These are phyloP conservation scores for Colletotrichum truncatum DNA, from an alignment of 2,329 filamentous ascomycete species.

Conservation along the genomic window DNA sequence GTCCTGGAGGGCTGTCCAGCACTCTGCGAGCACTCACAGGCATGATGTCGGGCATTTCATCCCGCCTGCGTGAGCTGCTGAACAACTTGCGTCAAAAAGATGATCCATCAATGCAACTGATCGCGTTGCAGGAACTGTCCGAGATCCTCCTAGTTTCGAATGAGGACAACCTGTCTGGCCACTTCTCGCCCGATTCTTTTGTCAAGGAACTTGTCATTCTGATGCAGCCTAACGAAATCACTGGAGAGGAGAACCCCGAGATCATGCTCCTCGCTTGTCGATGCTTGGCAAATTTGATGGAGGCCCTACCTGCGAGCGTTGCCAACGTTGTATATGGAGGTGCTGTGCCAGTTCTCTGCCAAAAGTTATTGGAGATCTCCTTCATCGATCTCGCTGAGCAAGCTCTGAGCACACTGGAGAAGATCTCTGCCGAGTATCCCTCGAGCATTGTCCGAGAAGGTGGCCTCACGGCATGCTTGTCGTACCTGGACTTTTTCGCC, in stretches of 20 bases:
- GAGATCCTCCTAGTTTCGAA: constrained; percentile 94
- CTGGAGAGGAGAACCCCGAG: constrained; percentile 89
- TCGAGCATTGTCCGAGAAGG: constrained; percentile 95
- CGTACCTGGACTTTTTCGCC: constrained; percentile 96
- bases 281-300: constrained; percentile 97
- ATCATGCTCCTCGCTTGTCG: constrained; percentile 97
- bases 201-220: constrained; percentile 92
- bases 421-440: constrained; percentile 96
- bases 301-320: constrained; percentile 90
- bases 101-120: constrained; percentile 86
- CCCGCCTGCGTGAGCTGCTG: constrained; percentile 81
- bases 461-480: constrained; percentile 93
- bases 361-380: constrained; percentile 93
- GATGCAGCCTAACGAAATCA: constrained; percentile 89
- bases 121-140: constrained; percentile 91
- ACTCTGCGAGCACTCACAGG: constrained; percentile 89
- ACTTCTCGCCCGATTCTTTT: constrained; percentile 93
- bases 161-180: constrained; percentile 93
- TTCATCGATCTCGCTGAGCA: constrained; percentile 99
- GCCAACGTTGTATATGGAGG: constrained; percentile 98
- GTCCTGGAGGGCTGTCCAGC: constrained; percentile 74
- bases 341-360: constrained; percentile 92
- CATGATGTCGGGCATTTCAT: constrained; percentile 88
- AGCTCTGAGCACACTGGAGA: constrained; percentile 93
- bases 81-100: constrained; percentile 82